phyloP scores from a whole-genome alignment of 345 rosid genomes.

The Eucalyptus urophylla region DNA sequence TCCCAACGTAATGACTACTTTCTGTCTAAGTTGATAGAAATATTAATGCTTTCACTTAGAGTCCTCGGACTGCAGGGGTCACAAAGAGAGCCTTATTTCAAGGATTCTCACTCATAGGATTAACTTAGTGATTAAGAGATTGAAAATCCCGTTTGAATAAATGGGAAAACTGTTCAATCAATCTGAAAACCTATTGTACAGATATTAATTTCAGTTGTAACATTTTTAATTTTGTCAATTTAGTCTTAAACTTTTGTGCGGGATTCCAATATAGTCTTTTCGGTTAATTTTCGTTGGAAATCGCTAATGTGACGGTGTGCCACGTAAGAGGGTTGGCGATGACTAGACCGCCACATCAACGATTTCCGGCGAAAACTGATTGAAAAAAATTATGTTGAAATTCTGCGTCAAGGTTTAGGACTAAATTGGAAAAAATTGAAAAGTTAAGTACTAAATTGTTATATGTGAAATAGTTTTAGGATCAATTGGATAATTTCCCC shows the following conservation, averaged over 20 bases:
- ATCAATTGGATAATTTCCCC: not conserved
- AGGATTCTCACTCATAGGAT: not conserved
- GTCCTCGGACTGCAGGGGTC: not conserved
- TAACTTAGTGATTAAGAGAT: not conserved
- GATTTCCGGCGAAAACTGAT: accelerated
- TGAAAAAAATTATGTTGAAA: not conserved
- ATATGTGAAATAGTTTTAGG: not conserved
- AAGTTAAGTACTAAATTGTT: not conserved
- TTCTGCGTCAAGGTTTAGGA: accelerated
- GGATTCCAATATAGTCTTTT: not conserved
- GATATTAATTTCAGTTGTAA: accelerated
- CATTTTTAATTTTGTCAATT: accelerated
- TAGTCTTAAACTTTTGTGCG: accelerated
- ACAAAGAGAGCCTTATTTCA: not conserved
- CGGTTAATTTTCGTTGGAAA: not conserved
- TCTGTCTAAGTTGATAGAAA: not conserved
- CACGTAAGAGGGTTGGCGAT: accelerated
- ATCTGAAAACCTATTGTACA: not conserved
- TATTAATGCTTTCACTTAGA: not conserved
- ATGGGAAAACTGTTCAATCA: accelerated
- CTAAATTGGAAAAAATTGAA: not conserved
- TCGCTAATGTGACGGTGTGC: accelerated
- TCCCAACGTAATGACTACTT: not conserved
- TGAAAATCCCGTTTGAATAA: not conserved
- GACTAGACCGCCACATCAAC: accelerated